Conservation (phyloP, 2,329 filamentous ascomycete genomes). For the Neopestalotiopsis sp. region DNA sequence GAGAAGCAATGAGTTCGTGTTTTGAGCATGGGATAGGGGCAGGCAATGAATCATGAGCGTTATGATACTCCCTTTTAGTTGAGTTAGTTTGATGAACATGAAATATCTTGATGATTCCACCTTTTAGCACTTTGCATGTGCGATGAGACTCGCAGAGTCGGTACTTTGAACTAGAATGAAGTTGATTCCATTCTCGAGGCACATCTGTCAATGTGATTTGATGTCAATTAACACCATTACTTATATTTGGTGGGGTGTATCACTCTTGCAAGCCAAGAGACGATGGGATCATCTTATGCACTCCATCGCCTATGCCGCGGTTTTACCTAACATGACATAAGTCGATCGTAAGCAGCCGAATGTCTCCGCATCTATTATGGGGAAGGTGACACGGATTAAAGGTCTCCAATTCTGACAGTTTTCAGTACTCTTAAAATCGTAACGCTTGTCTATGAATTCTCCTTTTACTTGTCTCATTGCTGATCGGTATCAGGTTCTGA, state of each 20-base stretch:
- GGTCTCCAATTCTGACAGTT: not conserved
- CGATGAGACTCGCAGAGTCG: too few species aligned
- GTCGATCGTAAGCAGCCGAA: not conserved
- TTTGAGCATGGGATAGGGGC: conserved; percentile 14
- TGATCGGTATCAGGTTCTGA: not conserved
- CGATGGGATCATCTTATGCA: too few species aligned
- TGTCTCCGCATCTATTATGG: not conserved
- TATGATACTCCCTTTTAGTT: conserved; percentile 17
- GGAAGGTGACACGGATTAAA: not conserved
- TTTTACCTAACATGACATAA: not conserved
- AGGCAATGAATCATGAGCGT: conserved; percentile 14
- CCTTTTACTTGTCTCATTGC: too few species aligned
- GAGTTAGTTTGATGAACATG: conserved; percentile 1
- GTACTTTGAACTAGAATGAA: too few species aligned
- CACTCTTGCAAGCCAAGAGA: too few species aligned
- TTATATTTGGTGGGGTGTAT: too few species aligned
- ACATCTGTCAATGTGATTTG: too few species aligned
- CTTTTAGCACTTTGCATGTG: too few species aligned
- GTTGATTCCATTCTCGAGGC: too few species aligned
- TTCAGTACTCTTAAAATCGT: not conserved
- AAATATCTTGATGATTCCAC: not conserved
- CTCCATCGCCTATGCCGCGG: not conserved
- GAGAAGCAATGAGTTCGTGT: conserved; percentile 30
- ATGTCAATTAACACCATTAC: too few species aligned
- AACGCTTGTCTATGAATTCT: not conserved